Conservation (phyloP, 768 basidiomycete species). For the Trametes cinnabarina region DNA sequence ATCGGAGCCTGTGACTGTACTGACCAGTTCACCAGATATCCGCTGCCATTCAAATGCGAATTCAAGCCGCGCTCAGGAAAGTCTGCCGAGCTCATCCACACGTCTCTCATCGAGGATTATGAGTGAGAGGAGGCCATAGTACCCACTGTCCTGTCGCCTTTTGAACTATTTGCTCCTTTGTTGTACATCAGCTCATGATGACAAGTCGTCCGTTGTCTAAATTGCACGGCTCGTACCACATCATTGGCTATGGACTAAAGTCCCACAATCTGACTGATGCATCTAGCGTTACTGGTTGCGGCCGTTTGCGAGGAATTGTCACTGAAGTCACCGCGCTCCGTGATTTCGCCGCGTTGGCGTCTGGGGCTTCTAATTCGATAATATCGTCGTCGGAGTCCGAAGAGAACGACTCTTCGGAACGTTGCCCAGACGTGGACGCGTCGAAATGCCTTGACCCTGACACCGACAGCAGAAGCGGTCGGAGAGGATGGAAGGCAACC, state of each 20-base stretch:
- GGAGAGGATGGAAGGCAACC: conserved; percentile 68
- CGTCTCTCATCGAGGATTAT: conserved; percentile 3
- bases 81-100: conserved; percentile 13
- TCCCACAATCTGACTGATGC: conserved; percentile 19
- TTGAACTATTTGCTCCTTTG: not conserved
- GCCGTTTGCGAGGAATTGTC: conserved; percentile 5
- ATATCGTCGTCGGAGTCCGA: conserved; percentile 10
- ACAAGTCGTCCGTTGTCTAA: not conserved
- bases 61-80: conserved; percentile 19
- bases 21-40: conserved; percentile 15
- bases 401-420: conserved; percentile 1
- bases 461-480: conserved; percentile 55
- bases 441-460: conserved; percentile 81
- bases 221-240: not conserved
- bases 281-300: conserved; percentile 15
- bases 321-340: not conserved
- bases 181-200: not conserved
- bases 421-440: not conserved
- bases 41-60: conserved; percentile 18
- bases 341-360: conserved; percentile 1
- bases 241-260: not conserved
- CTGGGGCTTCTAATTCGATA: not conserved
- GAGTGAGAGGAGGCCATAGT: not conserved
- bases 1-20: not conserved
- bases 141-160: not conserved